Percentiles rank a stretch among this genome's conserved stretches.
Evolutionary conservation across 352 stramenopile genomes (phyloP).

Genomic region (Pythium myriotylum): DNA sequence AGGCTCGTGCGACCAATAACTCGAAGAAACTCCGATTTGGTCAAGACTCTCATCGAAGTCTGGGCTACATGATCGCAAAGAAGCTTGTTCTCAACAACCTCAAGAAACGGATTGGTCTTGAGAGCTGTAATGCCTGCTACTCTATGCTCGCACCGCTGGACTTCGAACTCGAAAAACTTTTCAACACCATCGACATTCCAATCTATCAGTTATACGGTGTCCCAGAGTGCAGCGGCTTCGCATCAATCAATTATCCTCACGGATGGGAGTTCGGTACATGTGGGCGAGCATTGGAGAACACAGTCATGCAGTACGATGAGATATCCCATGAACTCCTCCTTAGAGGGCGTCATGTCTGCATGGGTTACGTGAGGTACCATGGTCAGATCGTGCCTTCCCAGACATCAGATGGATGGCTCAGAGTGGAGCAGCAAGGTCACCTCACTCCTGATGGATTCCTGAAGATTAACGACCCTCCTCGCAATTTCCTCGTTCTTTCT

Average conservation of each 20-base stretch:
- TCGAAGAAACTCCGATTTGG: slow-evolving; percentile 75
- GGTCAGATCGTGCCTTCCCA: slow-evolving; percentile 27
- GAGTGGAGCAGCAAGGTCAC: slow-evolving; percentile 58
- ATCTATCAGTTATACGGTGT: slow-evolving; percentile 81
- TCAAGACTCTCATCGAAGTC: slow-evolving; percentile 47
- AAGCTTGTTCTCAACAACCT: slow-evolving; percentile 77
- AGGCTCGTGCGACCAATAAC: slow-evolving; percentile 77
- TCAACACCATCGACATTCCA: slow-evolving; percentile 82
- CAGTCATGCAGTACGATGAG: slow-evolving; percentile 65
- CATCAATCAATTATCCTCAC: slow-evolving; percentile 71
- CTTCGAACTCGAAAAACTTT: slow-evolving; percentile 80
- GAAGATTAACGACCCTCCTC: slow-evolving; percentile 60
- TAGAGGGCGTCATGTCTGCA: slow-evolving; percentile 71
- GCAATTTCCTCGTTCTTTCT: slow-evolving; percentile 71
- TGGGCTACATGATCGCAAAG: slow-evolving; percentile 83
- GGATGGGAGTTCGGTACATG: slow-evolving; percentile 75
- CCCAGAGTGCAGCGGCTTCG: slow-evolving; percentile 69
- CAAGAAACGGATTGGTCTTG: slow-evolving; percentile 78
- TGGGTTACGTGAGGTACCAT: slow-evolving; percentile 56
- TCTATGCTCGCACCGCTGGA: slow-evolving; percentile 76
- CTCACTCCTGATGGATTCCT: slow-evolving; percentile 75
- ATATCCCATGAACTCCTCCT: slow-evolving; percentile 63
- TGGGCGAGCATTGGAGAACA: slow-evolving; percentile 58
- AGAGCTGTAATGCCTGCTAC: slow-evolving; percentile 75
- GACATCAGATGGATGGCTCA: slow-evolving; percentile 51